Evolutionary conservation across 441 rosid genomes (phyloP).

Genomic region (Mallotus repandus): DNA sequence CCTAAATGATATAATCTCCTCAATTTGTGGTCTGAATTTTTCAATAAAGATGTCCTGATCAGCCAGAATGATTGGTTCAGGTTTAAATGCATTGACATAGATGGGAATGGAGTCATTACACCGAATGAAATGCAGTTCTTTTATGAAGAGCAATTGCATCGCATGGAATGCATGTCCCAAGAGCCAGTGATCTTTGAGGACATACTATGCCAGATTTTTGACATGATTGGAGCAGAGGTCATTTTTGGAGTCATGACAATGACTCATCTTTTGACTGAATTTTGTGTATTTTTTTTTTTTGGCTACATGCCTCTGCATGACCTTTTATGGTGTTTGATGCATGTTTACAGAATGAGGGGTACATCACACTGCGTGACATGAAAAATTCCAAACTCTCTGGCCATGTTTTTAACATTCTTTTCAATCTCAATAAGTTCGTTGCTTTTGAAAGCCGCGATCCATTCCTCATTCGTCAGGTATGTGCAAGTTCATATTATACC

Average conservation of each 20-base stretch:
- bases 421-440: conserved; percentile 91
- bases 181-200: too few species aligned
- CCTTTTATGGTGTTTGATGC: neutral
- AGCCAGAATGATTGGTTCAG: conserved; percentile 31
- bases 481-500: neutral
- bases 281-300: neutral
- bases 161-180: conserved; percentile 98
- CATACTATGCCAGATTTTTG: conserved; percentile 39
- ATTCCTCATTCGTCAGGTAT: conserved; percentile 91
- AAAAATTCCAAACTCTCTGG: conserved; percentile 83
- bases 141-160: conserved; percentile 93
- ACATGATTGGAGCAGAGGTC: conserved; percentile 89
- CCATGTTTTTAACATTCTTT: conserved; percentile 82
- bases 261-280: neutral
- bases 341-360: conserved; percentile 57
- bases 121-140: conserved; percentile 88
- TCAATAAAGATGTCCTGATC: neutral
- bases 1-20: neutral
- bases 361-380: conserved; percentile 59
- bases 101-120: conserved; percentile 79
- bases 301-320: neutral
- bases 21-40: neutral
- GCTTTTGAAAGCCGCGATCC: conserved; percentile 95
- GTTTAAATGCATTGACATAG: conserved; percentile 94
- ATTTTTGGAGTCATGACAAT: conserved; percentile 8